A percentile compares a stretch with the other conserved stretches of the same genome.
Evolutionary conservation across 371 early-diverging fungal species (phyloP).

Genomic region (Apophysomyces variabilis): DNA sequence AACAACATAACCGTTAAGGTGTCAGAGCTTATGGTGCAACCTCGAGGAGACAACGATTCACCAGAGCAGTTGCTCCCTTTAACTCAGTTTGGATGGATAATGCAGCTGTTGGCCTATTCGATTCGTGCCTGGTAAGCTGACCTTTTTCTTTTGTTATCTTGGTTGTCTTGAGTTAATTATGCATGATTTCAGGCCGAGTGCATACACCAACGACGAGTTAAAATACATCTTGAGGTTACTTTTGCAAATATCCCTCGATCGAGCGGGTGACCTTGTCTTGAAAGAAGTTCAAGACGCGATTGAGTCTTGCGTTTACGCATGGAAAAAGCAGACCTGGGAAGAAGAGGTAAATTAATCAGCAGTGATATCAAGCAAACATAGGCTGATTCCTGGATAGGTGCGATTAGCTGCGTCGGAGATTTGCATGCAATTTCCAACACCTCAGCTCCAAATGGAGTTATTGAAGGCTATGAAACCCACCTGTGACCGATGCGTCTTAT

Average conservation of each 20-base stretch:
- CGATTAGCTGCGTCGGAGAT: slow-evolving; percentile 27
- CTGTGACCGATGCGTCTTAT: slow-evolving; percentile 24
- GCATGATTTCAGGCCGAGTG: slow-evolving; percentile 24
- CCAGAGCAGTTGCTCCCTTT: slow-evolving; percentile 29
- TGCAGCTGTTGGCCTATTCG: slow-evolving; percentile 41
- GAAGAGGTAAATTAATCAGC: slow-evolving; percentile 15
- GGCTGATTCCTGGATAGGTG: slow-evolving; percentile 12
- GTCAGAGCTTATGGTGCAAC: not conserved
- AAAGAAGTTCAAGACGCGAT: slow-evolving; percentile 38
- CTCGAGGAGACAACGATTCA: too few species aligned
- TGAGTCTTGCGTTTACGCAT: slow-evolving; percentile 30
- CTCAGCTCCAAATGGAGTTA: slow-evolving; percentile 21
- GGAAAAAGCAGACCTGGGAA: slow-evolving; percentile 23
- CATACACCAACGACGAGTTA: slow-evolving; percentile 29
- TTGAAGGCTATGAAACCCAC: slow-evolving; percentile 33
- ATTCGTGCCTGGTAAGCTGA: slow-evolving; percentile 28
- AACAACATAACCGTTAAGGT: not conserved
- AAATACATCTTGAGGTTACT: slow-evolving; percentile 30
- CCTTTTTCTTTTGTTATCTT: not conserved
- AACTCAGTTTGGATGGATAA: slow-evolving; percentile 32
- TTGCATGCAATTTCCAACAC: slow-evolving; percentile 16
- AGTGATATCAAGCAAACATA: not conserved
- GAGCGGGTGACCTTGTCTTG: slow-evolving; percentile 23
- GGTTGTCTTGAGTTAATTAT: not conserved
- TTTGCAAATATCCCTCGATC: slow-evolving; percentile 38